A percentile compares a stretch with the other conserved stretches of the same genome.
These are phyloP conservation scores for Trichoderma gamsii DNA, from an alignment of 495 filamentous ascomycete genomes.

Conservation along the genomic window DNA sequence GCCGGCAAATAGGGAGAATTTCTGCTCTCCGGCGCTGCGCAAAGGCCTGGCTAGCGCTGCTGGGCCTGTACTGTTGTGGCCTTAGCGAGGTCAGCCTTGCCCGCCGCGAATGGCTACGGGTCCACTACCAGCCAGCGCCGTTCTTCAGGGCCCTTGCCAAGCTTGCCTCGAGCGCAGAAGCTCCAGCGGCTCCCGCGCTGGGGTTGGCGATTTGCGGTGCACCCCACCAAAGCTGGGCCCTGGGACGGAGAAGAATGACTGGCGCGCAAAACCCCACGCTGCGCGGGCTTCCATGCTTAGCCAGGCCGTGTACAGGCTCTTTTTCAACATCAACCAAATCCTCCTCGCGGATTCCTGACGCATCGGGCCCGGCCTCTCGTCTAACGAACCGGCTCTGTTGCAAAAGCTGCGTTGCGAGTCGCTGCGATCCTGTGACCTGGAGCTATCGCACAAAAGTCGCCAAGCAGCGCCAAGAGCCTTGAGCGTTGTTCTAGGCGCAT, in stretches of 20 bases:
- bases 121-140: no score
- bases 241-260: background rate
- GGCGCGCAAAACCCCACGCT: background rate
- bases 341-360: background rate
- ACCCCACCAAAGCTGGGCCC: background rate
- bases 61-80: background rate
- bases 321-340: background rate
- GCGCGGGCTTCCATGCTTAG: background rate
- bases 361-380: background rate
- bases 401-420: background rate
- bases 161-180: background rate
- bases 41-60: background rate
- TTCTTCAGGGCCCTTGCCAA: background rate
- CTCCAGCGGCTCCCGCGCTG: conserved; percentile 9
- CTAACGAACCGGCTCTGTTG: background rate
- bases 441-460: background rate
- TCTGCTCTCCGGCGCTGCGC: background rate
- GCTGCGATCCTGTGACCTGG: background rate
- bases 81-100: no score
- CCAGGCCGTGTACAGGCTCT: no score
- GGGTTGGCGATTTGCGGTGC: background rate
- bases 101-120: no score
- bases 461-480: background rate
- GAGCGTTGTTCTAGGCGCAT: background rate
- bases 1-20: conserved; percentile 14